phyloP scores from a whole-genome alignment of 768 basidiomycete genomes.

The Tricholoma sp. region DNA sequence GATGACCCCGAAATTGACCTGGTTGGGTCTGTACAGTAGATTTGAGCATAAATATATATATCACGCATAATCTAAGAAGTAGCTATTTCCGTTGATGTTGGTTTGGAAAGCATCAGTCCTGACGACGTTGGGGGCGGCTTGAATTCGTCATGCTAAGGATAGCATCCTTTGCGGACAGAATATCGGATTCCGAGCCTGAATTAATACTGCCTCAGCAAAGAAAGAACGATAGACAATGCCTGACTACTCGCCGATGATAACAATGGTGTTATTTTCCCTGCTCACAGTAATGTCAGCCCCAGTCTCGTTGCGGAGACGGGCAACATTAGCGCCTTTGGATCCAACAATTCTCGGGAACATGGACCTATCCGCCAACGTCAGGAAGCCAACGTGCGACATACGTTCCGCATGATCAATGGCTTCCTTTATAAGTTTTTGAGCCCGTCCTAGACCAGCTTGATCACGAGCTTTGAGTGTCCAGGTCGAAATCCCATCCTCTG shows the following conservation, averaged over 20 bases:
- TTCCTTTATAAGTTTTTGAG: slow-evolving; percentile 58
- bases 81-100: background rate
- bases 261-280: slow-evolving; percentile 82
- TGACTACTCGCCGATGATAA: slow-evolving; percentile 68
- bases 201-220: slow-evolving; percentile 3
- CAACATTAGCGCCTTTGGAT: slow-evolving; percentile 84
- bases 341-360: slow-evolving; percentile 94
- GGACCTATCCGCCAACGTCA: slow-evolving; percentile 77
- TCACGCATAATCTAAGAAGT: background rate
- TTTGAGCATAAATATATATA: background rate
- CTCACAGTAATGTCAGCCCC: slow-evolving; percentile 91
- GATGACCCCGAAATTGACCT: no score
- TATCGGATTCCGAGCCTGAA: slow-evolving; percentile 62
- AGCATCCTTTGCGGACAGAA: slow-evolving; percentile 70
- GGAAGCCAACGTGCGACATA: slow-evolving; percentile 78
- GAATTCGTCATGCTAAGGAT: slow-evolving; percentile 57
- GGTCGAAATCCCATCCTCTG: slow-evolving; percentile 76
- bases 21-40: background rate
- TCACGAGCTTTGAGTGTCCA: slow-evolving; percentile 86
- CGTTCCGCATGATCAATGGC: slow-evolving; percentile 68
- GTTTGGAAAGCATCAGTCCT: slow-evolving; percentile 17
- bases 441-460: slow-evolving; percentile 70
- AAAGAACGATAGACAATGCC: background rate
- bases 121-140: slow-evolving; percentile 35
- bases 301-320: slow-evolving; percentile 82